Percentiles rank a stretch among this genome's conserved stretches.
phyloP scores from a whole-genome alignment of 768 basidiomycete species.

The Obba rivulosa region DNA sequence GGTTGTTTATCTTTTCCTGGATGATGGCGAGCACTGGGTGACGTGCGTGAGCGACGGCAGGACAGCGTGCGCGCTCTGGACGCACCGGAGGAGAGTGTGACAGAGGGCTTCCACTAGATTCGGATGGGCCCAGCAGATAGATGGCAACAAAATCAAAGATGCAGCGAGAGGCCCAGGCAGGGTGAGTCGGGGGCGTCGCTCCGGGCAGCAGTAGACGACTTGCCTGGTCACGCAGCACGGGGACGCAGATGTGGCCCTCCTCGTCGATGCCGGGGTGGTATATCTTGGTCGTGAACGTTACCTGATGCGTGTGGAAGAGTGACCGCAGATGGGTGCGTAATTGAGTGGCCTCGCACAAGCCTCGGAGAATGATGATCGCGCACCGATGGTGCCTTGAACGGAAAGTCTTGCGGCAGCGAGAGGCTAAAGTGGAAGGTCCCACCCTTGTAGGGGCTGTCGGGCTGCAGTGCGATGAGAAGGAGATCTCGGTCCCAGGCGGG shows the following conservation, averaged over 20 bases:
- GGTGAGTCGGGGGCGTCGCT: neutral
- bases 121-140: neutral
- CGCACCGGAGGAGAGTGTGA: conserved; percentile 66
- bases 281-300: conserved; percentile 79
- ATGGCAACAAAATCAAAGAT: neutral
- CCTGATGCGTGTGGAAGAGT: conserved; percentile 34
- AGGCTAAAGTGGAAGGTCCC: conserved; percentile 76
- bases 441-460: conserved; percentile 77
- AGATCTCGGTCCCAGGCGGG: neutral
- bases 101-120: conserved; percentile 77
- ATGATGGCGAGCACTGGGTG: conserved; percentile 63
- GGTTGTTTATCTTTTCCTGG: conserved; percentile 84
- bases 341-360: too few species aligned
- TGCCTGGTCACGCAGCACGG: conserved; percentile 80
- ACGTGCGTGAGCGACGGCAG: neutral
- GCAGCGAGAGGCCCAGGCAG: too few species aligned
- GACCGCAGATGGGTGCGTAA: neutral
- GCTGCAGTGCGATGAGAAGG: conserved; percentile 30
- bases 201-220: conserved; percentile 17
- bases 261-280: conserved; percentile 92
- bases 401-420: conserved; percentile 72
- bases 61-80: neutral
- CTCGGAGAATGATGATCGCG: conserved; percentile 13
- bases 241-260: conserved; percentile 81
- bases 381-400: conserved; percentile 84